These are phyloP conservation scores for Brasilioporus rufonigricans DNA, from an alignment of 768 basidiomycete species.

Conservation along the genomic window DNA sequence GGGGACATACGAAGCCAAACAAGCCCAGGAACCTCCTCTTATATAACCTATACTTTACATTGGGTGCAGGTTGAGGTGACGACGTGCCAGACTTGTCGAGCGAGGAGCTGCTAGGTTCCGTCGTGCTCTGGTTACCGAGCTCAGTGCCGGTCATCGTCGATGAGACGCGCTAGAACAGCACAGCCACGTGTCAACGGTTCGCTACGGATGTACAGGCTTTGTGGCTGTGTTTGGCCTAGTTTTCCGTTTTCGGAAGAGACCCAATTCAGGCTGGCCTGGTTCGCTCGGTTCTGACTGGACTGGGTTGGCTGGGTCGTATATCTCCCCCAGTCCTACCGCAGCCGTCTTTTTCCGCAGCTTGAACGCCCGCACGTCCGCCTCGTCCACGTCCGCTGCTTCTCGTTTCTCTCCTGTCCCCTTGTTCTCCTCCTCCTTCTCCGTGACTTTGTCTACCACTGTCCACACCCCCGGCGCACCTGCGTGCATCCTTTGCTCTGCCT, in stretches of 20 bases:
- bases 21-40: conserved; percentile 66
- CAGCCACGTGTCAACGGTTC: no score
- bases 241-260: conserved; percentile 23
- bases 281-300: conserved; percentile 33
- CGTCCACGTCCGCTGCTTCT: conserved; percentile 43
- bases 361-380: conserved; percentile 53
- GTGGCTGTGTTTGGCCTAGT: background rate
- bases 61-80: background rate
- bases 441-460: conserved; percentile 51
- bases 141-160: background rate
- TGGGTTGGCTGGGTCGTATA: conserved; percentile 82
- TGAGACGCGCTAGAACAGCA: no score
- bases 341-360: conserved; percentile 67
- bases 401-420: conserved; percentile 30
- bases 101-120: background rate
- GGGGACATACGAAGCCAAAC: conserved; percentile 48
- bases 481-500: conserved; percentile 53
- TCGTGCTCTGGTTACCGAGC: background rate
- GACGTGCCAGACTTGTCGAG: background rate
- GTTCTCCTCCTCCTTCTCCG: conserved; percentile 15
- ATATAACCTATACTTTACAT: conserved; percentile 57
- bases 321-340: conserved; percentile 63
- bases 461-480: conserved; percentile 79
- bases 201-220: background rate
- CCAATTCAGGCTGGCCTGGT: conserved; percentile 3